Base-by-base conservation (phyloP, 805 yeast genomes). In the Saccharomyces mikatae region DNA sequence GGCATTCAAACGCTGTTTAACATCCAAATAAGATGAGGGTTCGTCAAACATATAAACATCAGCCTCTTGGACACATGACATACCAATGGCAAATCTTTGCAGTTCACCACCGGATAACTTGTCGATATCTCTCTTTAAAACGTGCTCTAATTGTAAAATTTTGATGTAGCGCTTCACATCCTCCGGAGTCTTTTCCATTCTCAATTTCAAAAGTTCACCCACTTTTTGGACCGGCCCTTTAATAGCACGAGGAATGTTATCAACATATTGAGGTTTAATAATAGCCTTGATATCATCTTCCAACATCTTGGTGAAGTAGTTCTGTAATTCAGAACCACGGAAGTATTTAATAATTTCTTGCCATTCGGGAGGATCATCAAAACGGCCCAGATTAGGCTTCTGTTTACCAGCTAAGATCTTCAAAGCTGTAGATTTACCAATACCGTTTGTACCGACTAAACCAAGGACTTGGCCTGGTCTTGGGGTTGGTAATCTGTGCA, bases 401-500 rank as follows among this genome's bases (percentile, higher is more conserved):
- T 91, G 96, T 74, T 92, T 94, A 68, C 98, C 99, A 17, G 97
- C 96, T 62, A 94, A 80, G 67, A 94, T 91, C 76, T 94, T 94
- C 70, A 94, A 80, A 8, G 99, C 99, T 21, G 99, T 94, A 11
- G 96, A 87, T 71, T 94, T 94, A 67, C 99, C 99, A 68, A 94
- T 94, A 90, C 99, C 99, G 78, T 94, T 94, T 57, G 97, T 89
- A 67, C 99, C 99, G 51, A 94, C 99, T 62, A 94, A 81, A 62
- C 99, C 99, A 60, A 94, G 79, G 30, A 94, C 99, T 76, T 94
- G 99, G 57, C 98, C 98, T 2, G 99, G 98, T 75, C 99, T 87
- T 59, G 99, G 99, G 54, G 96, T 91, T 27, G 99, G 99, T 66
- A 94, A 79, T 73, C 99, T 82, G 73, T 94, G 99, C 68, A 94